Percentiles rank a stretch among this genome's conserved stretches.
phyloP scores from a whole-genome alignment of 495 filamentous ascomycete genomes.

The Neurospora terricola region DNA sequence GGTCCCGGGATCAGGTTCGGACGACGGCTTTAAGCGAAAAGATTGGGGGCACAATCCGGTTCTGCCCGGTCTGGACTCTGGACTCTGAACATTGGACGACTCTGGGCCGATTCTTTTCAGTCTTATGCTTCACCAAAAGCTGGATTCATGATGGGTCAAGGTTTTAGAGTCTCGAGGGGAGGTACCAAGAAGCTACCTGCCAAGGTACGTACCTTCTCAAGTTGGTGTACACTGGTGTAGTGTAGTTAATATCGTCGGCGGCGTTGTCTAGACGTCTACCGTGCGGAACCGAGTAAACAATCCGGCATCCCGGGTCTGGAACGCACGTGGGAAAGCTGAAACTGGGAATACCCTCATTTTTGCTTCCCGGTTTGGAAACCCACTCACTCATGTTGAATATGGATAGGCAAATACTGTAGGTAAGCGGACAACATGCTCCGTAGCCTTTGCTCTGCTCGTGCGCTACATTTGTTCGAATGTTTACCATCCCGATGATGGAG shows the following conservation, averaged over 20 bases:
- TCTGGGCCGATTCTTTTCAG: neutral
- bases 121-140: too few species aligned
- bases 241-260: neutral
- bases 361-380: too few species aligned
- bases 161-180: too few species aligned
- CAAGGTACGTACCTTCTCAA: neutral
- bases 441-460: too few species aligned
- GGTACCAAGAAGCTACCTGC: too few species aligned
- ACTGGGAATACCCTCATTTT: neutral
- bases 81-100: neutral
- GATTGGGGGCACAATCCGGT: neutral
- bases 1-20: neutral
- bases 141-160: too few species aligned
- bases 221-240: neutral
- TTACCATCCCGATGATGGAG: too few species aligned
- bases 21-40: neutral
- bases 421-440: neutral
- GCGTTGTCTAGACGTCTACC: neutral
- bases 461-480: too few species aligned
- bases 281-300: neutral
- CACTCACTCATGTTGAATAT: too few species aligned
- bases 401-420: neutral
- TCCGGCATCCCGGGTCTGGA: neutral
- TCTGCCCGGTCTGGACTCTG: neutral
- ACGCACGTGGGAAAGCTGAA: neutral